Base-by-base conservation (phyloP, 1,284 basidiomycete species). In the Hemileia vastatrix region DNA sequence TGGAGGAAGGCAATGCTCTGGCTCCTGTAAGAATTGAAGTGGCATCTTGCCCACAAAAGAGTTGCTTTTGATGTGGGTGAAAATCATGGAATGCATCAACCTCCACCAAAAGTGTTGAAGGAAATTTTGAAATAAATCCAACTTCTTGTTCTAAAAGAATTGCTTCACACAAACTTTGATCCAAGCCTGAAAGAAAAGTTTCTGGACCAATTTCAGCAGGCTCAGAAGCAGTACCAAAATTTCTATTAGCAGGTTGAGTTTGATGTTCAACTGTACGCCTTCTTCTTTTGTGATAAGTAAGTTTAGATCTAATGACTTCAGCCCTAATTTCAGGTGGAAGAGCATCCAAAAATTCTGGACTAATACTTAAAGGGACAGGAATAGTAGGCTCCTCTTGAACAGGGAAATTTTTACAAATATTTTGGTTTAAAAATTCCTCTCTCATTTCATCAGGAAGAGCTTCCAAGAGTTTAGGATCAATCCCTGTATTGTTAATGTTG, bases 391-490 rank as follows among this genome's bases (percentile, higher is more conserved):
- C n/a, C n/a, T n/a, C n/a, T n/a, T n/a, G n/a, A n/a, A n/a, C n/a
- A n/a, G n/a, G n/a, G n/a, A n/a, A n/a, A 85, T 84, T 73, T 94
- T 93, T 57, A 99, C 82, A 27, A 98, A 91, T 76, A 98, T 95
- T 73, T 96, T n/a, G n/a, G n/a, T n/a, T n/a, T n/a, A n/a, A n/a
- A n/a, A n/a, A n/a, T n/a, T n/a, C n/a, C n/a, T n/a, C 94, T 51
- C 94, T 85, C 87, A 99, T 95, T 68, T 97, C 94, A 73, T 98
- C 95, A 0, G 95, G 94, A n/a, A n/a, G n/a, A n/a, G n/a, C n/a
- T n/a, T n/a, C n/a, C n/a, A n/a, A n/a, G n/a, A n/a, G n/a, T n/a
- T 23, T 92, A 1, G 93, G 91, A 74, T 98, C 94, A 72, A 99
- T 97, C 6, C 94, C 94, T 9, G 92, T 94, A 71, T 97, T 91